Conservation (phyloP, 169 alveolate genomes). For the Plasmodium billcollinsi region DNA sequence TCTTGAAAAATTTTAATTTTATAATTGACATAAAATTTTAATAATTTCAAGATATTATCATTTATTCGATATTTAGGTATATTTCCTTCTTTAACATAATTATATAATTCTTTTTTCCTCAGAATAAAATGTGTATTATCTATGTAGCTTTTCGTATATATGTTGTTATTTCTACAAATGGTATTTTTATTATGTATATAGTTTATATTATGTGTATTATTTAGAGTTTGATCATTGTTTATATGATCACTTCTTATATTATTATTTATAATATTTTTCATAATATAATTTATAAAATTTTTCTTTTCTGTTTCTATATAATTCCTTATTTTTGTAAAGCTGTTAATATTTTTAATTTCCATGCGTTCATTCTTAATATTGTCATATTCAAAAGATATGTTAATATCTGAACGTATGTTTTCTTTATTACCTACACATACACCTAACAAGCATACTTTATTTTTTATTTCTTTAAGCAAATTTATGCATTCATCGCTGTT, state of each 20-base stretch:
- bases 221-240: not conserved
- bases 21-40: constrained; percentile 74
- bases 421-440: constrained; percentile 85
- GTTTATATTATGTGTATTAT: constrained; percentile 33
- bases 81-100: constrained; percentile 63
- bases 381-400: constrained; percentile 79
- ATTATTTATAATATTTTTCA: not conserved
- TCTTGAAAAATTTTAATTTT: constrained; percentile 75
- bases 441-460: constrained; percentile 78
- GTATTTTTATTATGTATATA: constrained; percentile 26
- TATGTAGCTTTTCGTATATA: constrained; percentile 68
- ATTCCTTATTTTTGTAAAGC: constrained; percentile 79
- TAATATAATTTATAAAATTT: constrained; percentile 33
- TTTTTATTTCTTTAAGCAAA: constrained; percentile 77
- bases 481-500: constrained; percentile 81
- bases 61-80: constrained; percentile 57
- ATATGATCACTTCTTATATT: no score
- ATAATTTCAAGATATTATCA: constrained; percentile 28
- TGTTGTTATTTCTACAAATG: not conserved
- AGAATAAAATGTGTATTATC: constrained; percentile 56
- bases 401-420: constrained; percentile 84
- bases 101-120: constrained; percentile 59
- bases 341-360: constrained; percentile 84
- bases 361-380: constrained; percentile 73
- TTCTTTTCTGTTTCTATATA: constrained; percentile 45